Evolutionary conservation across 139 green algal genomes (phyloP).

Genomic region (Chlamydomonas sp.): DNA sequence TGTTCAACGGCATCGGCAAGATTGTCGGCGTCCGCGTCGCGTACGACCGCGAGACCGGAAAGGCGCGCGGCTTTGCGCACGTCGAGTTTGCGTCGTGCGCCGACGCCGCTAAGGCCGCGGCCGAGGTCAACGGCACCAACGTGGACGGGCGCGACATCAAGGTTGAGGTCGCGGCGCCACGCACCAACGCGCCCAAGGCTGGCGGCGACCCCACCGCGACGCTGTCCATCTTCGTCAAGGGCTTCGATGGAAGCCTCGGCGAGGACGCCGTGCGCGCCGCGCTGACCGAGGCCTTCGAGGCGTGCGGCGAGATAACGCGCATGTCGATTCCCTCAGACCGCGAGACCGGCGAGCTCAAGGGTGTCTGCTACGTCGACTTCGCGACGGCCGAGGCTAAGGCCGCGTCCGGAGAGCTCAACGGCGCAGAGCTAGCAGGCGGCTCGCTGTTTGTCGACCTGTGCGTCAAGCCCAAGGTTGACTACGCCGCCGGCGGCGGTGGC

Average conservation of each 20-base stretch:
- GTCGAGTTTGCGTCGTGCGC: conserved; percentile 50
- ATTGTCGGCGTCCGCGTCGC: conserved; percentile 47
- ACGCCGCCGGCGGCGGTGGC: background rate
- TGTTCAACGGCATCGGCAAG: conserved; percentile 56
- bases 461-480: conserved; percentile 20
- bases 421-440: conserved; percentile 41
- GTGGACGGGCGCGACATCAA: conserved; percentile 53
- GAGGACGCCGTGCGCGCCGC: conserved; percentile 59
- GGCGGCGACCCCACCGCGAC: conserved; percentile 3
- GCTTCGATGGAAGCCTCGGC: conserved; percentile 56
- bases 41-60: conserved; percentile 44
- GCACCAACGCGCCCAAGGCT: background rate
- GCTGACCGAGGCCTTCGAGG: conserved; percentile 53
- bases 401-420: conserved; percentile 52
- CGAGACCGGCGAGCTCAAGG: conserved; percentile 51
- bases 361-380: conserved; percentile 73
- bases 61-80: conserved; percentile 57
- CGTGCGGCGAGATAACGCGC: conserved; percentile 50
- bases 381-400: conserved; percentile 39
- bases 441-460: conserved; percentile 55
- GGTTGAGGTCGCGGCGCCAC: conserved; percentile 33
- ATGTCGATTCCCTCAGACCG: conserved; percentile 58
- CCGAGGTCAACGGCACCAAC: conserved; percentile 40
- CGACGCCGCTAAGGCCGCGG: conserved; percentile 39
- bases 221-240: conserved; percentile 65